Conservation (phyloP, 2,329 filamentous ascomycete species). For the Xylaria hypoxylon region DNA sequence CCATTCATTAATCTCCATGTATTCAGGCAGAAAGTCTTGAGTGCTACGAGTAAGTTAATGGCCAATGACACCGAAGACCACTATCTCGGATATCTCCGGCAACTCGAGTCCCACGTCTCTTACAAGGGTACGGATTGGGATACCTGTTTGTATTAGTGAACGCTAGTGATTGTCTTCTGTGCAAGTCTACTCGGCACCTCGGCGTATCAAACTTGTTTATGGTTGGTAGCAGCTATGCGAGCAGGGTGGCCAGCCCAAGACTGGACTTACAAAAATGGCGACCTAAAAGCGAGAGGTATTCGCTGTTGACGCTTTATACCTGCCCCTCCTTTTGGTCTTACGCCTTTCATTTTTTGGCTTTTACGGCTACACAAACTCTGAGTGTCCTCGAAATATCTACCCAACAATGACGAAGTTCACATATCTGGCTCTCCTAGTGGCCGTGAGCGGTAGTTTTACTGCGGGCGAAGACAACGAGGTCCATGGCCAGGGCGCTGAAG, state of each 20-base stretch:
- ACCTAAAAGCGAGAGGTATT: neutral
- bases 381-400: neutral
- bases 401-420: constrained; percentile 39
- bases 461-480: constrained; percentile 30
- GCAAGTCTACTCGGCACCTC: neutral
- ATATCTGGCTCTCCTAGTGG: constrained; percentile 37
- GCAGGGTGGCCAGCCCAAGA: neutral
- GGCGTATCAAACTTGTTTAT: neutral
- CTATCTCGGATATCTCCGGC: constrained; percentile 30
- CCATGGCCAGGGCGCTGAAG: constrained; percentile 48
- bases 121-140: neutral
- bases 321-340: neutral
- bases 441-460: constrained; percentile 34
- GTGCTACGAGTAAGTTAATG: constrained; percentile 6
- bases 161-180: neutral
- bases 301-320: neutral
- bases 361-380: neutral
- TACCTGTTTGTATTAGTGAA: constrained; percentile 1
- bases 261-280: neutral
- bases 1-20: constrained; percentile 16
- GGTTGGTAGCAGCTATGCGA: neutral
- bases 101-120: constrained; percentile 2
- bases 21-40: constrained; percentile 34
- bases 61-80: constrained; percentile 14
- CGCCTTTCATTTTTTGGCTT: neutral